phyloP scores from a whole-genome alignment of 352 stramenopile genomes.

The Globisporangium takayamanum region DNA sequence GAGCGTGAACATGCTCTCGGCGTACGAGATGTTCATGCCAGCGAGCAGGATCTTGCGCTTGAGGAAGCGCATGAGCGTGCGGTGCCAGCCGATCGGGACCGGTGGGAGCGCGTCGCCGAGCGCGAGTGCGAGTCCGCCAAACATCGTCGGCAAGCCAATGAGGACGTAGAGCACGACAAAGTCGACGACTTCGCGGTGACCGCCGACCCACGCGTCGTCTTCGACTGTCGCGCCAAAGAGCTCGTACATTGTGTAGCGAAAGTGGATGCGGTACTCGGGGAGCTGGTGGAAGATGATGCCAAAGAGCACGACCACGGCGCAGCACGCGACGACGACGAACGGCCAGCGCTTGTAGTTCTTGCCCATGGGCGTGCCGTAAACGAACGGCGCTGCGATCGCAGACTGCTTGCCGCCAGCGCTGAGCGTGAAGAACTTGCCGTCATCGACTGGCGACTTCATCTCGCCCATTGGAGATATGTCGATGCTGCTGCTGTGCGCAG shows the following conservation, averaged over 20 bases:
- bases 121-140: conserved; percentile 59
- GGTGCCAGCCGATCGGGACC: conserved; percentile 60
- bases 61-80: conserved; percentile 69
- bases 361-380: conserved; percentile 69
- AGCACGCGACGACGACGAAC: conserved; percentile 48
- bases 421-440: conserved; percentile 69
- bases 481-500: conserved; percentile 5
- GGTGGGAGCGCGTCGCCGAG: conserved; percentile 62
- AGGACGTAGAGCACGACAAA: conserved; percentile 68
- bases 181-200: conserved; percentile 66
- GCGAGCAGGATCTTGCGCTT: conserved; percentile 77
- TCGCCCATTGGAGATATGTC: conserved; percentile 17
- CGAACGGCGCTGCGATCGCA: conserved; percentile 47
- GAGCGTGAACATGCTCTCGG: conserved; percentile 58
- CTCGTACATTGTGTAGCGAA: conserved; percentile 60
- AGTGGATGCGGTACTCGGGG: conserved; percentile 55
- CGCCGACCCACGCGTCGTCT: conserved; percentile 53
- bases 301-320: conserved; percentile 45
- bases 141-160: conserved; percentile 68
- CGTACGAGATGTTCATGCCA: conserved; percentile 72
- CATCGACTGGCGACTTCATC: conserved; percentile 36
- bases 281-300: conserved; percentile 69
- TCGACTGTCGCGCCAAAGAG: conserved; percentile 50
- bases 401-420: conserved; percentile 46
- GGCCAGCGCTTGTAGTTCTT: conserved; percentile 84